Percentiles rank a stretch among this genome's conserved stretches.
Conservation (phyloP, 2,329 filamentous ascomycete genomes). For the Microcyclosporella mali region DNA sequence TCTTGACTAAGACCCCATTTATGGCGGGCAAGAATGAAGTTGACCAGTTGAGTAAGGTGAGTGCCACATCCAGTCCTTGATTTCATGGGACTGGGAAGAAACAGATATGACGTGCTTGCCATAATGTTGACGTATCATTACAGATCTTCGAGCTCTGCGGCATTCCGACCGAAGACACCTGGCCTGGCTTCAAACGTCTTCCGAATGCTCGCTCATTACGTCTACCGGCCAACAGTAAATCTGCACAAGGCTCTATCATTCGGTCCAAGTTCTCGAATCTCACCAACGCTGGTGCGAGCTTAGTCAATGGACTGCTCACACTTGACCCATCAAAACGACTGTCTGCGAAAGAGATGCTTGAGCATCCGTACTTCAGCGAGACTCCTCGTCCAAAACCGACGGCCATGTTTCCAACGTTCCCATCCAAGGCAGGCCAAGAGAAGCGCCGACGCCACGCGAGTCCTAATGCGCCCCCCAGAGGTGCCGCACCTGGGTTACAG, state of each 20-base stretch:
- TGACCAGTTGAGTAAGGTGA: slow-evolving; percentile 68
- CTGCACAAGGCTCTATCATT: slow-evolving; percentile 47
- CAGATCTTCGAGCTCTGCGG: slow-evolving; percentile 84
- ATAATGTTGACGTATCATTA: slow-evolving; percentile 18
- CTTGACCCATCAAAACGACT: slow-evolving; percentile 70
- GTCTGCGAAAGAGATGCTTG: slow-evolving; percentile 64
- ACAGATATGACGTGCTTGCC: slow-evolving; percentile 13
- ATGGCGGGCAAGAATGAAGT: slow-evolving; percentile 89
- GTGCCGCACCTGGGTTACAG: slow-evolving; percentile 38
- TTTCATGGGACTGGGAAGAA: slow-evolving; percentile 23
- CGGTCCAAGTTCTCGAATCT: slow-evolving; percentile 75
- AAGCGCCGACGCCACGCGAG: slow-evolving; percentile 64
- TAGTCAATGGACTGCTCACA: slow-evolving; percentile 65
- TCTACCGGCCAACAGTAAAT: slow-evolving; percentile 47
- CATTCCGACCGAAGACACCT: slow-evolving; percentile 71
- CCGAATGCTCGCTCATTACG: slow-evolving; percentile 79
- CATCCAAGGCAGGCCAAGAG: slow-evolving; percentile 90
- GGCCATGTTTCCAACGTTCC: slow-evolving; percentile 94
- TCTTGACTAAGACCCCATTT: slow-evolving; percentile 74
- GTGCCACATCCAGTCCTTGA: slow-evolving; percentile 20
- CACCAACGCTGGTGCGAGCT: slow-evolving; percentile 63
- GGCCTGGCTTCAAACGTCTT: slow-evolving; percentile 80
- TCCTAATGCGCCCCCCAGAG: slow-evolving; percentile 76
- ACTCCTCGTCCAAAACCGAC: slow-evolving; percentile 84
- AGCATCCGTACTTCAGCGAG: slow-evolving; percentile 79